These are phyloP conservation scores for Picochlorum sp. DNA, from an alignment of 139 green algal species.

Conservation along the genomic window DNA sequence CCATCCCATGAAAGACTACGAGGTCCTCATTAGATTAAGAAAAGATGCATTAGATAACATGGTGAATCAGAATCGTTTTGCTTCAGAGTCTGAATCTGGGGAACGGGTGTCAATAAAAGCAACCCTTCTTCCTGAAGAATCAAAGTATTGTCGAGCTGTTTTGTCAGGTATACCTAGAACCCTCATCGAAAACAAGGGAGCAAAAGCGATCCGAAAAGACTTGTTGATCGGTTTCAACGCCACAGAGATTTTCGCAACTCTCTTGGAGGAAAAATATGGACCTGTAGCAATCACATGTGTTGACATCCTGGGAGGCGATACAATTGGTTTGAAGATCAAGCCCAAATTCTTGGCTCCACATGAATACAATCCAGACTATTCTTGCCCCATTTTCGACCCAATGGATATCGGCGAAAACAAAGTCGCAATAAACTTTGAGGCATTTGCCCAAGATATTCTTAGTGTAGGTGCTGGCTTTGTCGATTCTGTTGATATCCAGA, in stretches of 20 bases:
- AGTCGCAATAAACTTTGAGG: slow-evolving; percentile 19
- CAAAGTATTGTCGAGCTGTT: slow-evolving; percentile 18
- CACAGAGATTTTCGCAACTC: slow-evolving; percentile 28
- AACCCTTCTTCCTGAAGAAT: neutral
- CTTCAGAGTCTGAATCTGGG: neutral
- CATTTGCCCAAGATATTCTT: slow-evolving; percentile 20
- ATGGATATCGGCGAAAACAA: neutral
- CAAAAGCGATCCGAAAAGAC: slow-evolving; percentile 39
- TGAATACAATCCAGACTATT: slow-evolving; percentile 19
- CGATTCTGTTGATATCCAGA: slow-evolving; percentile 7
- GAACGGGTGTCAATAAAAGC: no score
- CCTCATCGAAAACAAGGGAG: slow-evolving; percentile 29
- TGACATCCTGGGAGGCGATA: slow-evolving; percentile 37
- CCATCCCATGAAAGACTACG: slow-evolving; percentile 38
- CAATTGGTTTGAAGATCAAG: slow-evolving; percentile 55
- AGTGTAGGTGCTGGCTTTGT: slow-evolving; percentile 25
- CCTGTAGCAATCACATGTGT: slow-evolving; percentile 46
- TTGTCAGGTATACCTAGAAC: slow-evolving; percentile 29
- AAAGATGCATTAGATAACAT: slow-evolving; percentile 29
- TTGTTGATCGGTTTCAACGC: slow-evolving; percentile 74
- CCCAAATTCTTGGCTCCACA: slow-evolving; percentile 26
- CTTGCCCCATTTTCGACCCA: neutral
- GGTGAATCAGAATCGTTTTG: neutral
- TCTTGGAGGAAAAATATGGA: slow-evolving; percentile 39
- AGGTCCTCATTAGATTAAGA: slow-evolving; percentile 49